phyloP scores from a whole-genome alignment of 2,329 filamentous ascomycete species.

The Fusarium begoniae region DNA sequence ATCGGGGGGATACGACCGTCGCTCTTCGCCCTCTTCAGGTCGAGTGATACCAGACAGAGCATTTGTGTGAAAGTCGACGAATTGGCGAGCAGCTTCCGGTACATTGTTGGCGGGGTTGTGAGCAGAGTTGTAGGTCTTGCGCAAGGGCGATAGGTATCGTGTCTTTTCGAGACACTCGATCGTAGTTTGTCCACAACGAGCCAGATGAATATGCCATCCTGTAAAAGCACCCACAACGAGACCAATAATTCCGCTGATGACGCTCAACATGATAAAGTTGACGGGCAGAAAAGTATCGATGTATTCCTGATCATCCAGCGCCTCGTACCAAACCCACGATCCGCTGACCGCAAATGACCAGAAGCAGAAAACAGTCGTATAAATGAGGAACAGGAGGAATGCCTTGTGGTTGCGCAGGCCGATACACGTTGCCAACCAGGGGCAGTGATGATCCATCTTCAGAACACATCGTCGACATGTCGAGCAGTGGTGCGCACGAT shows the following conservation, averaged over 20 bases:
- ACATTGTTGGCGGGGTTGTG: slow-evolving; percentile 61
- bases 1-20: slow-evolving; percentile 45
- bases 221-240: slow-evolving; percentile 91
- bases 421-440: slow-evolving; percentile 96
- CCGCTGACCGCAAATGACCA: slow-evolving; percentile 80
- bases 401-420: slow-evolving; percentile 95
- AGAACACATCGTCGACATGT: slow-evolving; percentile 93
- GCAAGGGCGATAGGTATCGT: slow-evolving; percentile 84
- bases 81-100: slow-evolving; percentile 71
- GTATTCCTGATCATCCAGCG: slow-evolving; percentile 76
- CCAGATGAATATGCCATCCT: slow-evolving; percentile 88
- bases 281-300: slow-evolving; percentile 83
- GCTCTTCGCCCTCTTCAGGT: slow-evolving; percentile 81
- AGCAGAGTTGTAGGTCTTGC: slow-evolving; percentile 72
- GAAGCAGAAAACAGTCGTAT: slow-evolving; percentile 87
- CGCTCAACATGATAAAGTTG: slow-evolving; percentile 88
- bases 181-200: slow-evolving; percentile 83
- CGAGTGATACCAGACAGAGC: slow-evolving; percentile 81
- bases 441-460: slow-evolving; percentile 99
- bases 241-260: slow-evolving; percentile 90
- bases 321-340: slow-evolving; percentile 86
- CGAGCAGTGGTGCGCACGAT: slow-evolving; percentile 96
- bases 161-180: slow-evolving; percentile 98
- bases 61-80: slow-evolving; percentile 84
- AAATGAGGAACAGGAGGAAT: slow-evolving; percentile 91